phyloP scores from a whole-genome alignment of 2,329 filamentous ascomycete species.

The Colletotrichum agaves region DNA sequence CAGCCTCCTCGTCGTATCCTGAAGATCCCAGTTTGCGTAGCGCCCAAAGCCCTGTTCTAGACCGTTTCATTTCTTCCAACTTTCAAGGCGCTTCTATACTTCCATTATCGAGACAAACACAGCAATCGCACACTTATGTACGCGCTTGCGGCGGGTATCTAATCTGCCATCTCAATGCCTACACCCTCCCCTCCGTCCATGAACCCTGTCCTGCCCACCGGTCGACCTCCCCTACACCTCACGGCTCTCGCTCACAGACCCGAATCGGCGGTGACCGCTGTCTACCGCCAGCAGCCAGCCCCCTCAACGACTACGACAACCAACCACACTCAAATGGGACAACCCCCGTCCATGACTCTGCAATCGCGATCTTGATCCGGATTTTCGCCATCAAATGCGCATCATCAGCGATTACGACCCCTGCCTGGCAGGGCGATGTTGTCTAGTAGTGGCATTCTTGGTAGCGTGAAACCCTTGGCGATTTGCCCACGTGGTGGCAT shows the following conservation, averaged over 20 bases:
- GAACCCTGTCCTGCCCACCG: constrained; percentile 10
- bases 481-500: neutral
- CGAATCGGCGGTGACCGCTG: constrained; percentile 21
- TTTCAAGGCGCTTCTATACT: constrained; percentile 4
- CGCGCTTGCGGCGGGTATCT: constrained; percentile 7
- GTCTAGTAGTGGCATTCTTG: neutral
- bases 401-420: neutral
- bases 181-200: neutral
- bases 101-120: neutral
- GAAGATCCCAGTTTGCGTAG: neutral
- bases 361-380: constrained; percentile 11
- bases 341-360: neutral
- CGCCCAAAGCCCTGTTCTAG: neutral
- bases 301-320: constrained; percentile 3
- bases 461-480: neutral
- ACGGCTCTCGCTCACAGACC: constrained; percentile 4
- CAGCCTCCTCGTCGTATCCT: constrained; percentile 3
- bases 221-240: neutral
- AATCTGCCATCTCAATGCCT: constrained; percentile 15
- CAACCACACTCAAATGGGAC: neutral
- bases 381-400: neutral
- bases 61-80: neutral
- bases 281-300: neutral
- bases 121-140: constrained; percentile 4
- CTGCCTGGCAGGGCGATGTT: too few relatives aligned